Percentiles rank a stretch among this genome's conserved stretches.
Evolutionary conservation across 2,329 filamentous ascomycete species (phyloP).

Genomic region (Paecilomyces variotii): DNA sequence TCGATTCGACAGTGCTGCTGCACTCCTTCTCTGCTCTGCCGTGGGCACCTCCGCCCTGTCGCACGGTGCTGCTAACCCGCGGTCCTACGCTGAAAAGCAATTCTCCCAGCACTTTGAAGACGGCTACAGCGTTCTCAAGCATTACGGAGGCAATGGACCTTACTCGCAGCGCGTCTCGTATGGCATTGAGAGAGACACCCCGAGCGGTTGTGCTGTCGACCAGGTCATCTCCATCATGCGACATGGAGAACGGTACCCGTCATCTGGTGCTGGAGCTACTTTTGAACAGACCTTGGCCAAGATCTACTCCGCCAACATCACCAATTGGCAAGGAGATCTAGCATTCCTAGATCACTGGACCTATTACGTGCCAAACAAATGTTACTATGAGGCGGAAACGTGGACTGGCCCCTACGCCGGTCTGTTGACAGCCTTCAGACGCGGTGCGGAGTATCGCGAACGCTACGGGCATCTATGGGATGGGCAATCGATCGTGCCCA

Average conservation of each 20-base stretch:
- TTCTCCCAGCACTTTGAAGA: conserved; percentile 8
- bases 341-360: conserved; percentile 14
- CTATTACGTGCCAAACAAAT: conserved; percentile 12
- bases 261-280: conserved; percentile 1
- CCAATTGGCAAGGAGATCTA: conserved; percentile 10
- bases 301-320: conserved; percentile 6
- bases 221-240: conserved; percentile 17
- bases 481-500: conserved; percentile 6
- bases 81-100: conserved; percentile 1
- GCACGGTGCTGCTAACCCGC: neutral
- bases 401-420: conserved; percentile 13
- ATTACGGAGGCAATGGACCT: conserved; percentile 13
- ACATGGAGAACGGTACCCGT: conserved; percentile 17
- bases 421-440: conserved; percentile 9
- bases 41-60: neutral
- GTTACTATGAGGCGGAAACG: conserved; percentile 12
- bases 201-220: conserved; percentile 12
- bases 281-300: conserved; percentile 11
- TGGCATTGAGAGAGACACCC: conserved; percentile 13
- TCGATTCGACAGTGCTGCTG: neutral
- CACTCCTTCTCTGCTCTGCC: neutral
- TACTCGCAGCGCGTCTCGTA: conserved; percentile 10
- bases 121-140: conserved; percentile 12
- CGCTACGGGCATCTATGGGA: conserved; percentile 14
- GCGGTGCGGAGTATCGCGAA: conserved; percentile 11